Evolutionary conservation across 768 basidiomycete species (phyloP), one percentile per base, ranked within the genome.

Genomic region (Kwoniella heveanensis): DNA sequence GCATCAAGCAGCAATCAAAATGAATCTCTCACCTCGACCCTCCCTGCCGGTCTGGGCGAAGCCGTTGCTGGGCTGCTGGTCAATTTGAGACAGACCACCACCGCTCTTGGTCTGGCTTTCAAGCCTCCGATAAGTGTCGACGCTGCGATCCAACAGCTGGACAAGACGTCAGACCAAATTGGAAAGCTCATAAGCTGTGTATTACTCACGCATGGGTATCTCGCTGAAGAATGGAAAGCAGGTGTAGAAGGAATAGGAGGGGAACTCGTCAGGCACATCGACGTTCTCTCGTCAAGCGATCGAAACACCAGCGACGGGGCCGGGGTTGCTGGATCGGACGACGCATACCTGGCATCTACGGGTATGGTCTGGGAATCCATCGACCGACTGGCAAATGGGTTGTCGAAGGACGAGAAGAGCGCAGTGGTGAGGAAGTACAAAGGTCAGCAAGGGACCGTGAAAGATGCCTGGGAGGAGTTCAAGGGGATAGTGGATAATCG

Each of bases 401-500:
- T 67, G 1, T 66, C 71, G 5, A 56, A 48, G 19, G 60, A 60
- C 17, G 72, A 77, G 25, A 25, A 25, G 10, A 24, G 39, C 15
- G 73, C 76, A 6, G 60, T 74, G 2, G 39, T 25, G 25, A 71
- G 62, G 51, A 36, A 51, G 27, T 77, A 71, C 71, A 63, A 64
- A 30, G 15, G 8, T 21, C 69, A 77, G 26, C 61, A 60, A 21
- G 66, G 65, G 44, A 57, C 69, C 8, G 59, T 77, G 6, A 72
- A 68, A 47, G 76, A 77, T 57, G 76, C 73, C 29, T 77, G 76
- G 76, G 51, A 48, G 24, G 76, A 77, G 55, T 77, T 71, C 58
- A 70, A 70, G 62, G 76, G 71, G 30, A 64, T 69, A 24, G 29
- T 77, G 15, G 76, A 74, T 19, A 67, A 48, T n/a, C 29, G 27